A percentile compares a stretch with the other conserved stretches of the same genome.
Evolutionary conservation across 306 rosid genomes (phyloP).

Genomic region (Glycyrrhiza uralensis): DNA sequence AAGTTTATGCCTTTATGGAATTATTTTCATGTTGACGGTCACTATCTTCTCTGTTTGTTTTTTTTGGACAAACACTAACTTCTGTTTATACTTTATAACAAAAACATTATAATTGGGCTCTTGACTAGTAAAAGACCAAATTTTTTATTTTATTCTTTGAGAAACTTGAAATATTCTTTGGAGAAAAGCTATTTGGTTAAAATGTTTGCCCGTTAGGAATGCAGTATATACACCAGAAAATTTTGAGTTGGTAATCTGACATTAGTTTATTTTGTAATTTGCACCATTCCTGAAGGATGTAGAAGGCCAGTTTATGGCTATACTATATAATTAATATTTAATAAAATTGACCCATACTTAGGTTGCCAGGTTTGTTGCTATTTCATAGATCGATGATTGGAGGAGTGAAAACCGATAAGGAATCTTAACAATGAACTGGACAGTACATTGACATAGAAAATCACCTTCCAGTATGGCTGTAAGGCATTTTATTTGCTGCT

Average conservation of each 20-base stretch:
- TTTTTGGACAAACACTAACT: no score
- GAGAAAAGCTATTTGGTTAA: no score
- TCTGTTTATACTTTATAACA: no score
- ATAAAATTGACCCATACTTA: slow-evolving; percentile 6
- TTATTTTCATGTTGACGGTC: no score
- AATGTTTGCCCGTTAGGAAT: no score
- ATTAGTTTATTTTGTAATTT: slow-evolving; percentile 8
- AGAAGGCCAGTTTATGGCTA: not conserved
- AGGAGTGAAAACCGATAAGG: not conserved
- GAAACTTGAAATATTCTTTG: no score
- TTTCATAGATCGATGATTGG: not conserved
- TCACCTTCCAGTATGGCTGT: not conserved
- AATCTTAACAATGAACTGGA: not conserved
- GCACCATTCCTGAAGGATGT: not conserved
- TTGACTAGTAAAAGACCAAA: no score
- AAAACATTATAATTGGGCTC: no score
- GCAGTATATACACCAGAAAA: no score
- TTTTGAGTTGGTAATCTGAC: not conserved
- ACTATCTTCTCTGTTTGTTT: no score
- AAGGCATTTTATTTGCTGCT: not conserved
- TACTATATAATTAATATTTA: not conserved
- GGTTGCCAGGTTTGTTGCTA: not conserved
- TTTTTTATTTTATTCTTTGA: no score
- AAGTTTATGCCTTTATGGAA: no score
- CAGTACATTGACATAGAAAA: not conserved